Conservation (phyloP, 768 basidiomycete genomes). For the Crepidotus variabilis region DNA sequence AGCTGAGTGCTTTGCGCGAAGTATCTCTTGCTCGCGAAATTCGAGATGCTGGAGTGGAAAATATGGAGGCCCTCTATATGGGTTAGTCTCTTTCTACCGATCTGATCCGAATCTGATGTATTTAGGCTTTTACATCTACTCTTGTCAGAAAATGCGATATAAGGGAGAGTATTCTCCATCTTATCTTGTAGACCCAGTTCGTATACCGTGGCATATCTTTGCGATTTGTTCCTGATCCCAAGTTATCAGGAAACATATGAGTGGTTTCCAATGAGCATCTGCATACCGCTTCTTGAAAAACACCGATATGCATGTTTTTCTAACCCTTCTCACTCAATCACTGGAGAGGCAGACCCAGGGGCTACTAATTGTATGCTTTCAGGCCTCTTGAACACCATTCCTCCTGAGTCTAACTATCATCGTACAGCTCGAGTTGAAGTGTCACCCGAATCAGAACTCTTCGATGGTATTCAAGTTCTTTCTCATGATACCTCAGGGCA, state of each 20-base stretch:
- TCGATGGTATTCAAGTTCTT: conserved; percentile 11
- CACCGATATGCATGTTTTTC: conserved; percentile 71
- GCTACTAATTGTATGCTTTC: not conserved
- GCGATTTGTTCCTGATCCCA: not conserved
- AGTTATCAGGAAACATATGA: conserved; percentile 62
- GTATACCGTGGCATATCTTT: conserved; percentile 12
- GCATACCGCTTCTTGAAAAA: conserved; percentile 57
- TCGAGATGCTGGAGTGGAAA: conserved; percentile 56
- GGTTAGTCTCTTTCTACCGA: conserved; percentile 42
- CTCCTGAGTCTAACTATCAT: not conserved
- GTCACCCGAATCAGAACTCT: conserved; percentile 3
- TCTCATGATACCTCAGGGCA: conserved; percentile 11
- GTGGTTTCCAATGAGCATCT: conserved; percentile 68
- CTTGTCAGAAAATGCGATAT: conserved; percentile 93
- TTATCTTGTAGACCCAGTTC: conserved; percentile 81
- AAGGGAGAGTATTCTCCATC: conserved; percentile 93
- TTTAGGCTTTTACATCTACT: conserved; percentile 88
- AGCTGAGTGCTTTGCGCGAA: conserved; percentile 88
- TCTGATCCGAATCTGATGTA: not conserved
- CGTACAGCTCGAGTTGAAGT: not conserved
- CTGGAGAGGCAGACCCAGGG: conserved; percentile 12
- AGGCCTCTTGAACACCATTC: not conserved
- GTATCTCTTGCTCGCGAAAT: conserved; percentile 73
- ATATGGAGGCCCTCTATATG: conserved; percentile 78
- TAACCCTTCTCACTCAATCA: conserved; percentile 51